Base-by-base conservation (phyloP, 1,284 basidiomycete genomes). In the Leccinum pseudoinsigne region DNA sequence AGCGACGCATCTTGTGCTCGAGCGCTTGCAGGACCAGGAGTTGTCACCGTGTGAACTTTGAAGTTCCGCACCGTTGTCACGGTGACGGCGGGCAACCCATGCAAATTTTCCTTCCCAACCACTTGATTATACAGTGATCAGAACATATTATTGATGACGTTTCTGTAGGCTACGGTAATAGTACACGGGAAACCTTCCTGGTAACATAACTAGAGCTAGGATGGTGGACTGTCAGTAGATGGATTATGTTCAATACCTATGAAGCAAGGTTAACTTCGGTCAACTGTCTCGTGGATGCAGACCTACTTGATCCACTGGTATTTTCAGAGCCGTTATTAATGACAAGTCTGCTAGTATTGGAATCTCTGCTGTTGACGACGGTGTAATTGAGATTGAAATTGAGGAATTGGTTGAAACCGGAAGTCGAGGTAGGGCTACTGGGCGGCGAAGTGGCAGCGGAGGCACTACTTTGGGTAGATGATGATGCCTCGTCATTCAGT, bases 221-320 rank as follows among this genome's bases (percentile, higher is more conserved):
- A 60, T 12, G 45, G 45, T 21, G 45, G 11, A 12, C 5, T 50
- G 6, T 50, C 45, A 21, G 4, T 12, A 40, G 61, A 12, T 0
- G 36, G 26, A 21, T 14, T 9, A 11, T 12, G 34, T 2, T 26
- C 8, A 1, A 7, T 18, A 34, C 8, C 40, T 50, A 40, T 21
- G 18, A 21, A 2, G 31, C 8, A 28, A 11, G 42, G 23, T 57
- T 36, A 57, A 23, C 12, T 7, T 38, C 2, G 2, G 18, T 12
- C 5, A 31, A 1, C 21, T 23, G 7, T 50, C 14, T 21, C 18
- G 1, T 38, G 11, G 9, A 26, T n/a, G 38, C 55, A 53, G 18
- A 61, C 68, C 31, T 58, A 68, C 65, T 38, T 9, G 60, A 67
- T 2, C 62, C 67, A 28, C 60, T 47, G 2, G 5, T 55, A 55